These are phyloP conservation scores for Stemphylium vesicarium DNA, from an alignment of 2,329 filamentous ascomycete genomes.

Conservation along the genomic window DNA sequence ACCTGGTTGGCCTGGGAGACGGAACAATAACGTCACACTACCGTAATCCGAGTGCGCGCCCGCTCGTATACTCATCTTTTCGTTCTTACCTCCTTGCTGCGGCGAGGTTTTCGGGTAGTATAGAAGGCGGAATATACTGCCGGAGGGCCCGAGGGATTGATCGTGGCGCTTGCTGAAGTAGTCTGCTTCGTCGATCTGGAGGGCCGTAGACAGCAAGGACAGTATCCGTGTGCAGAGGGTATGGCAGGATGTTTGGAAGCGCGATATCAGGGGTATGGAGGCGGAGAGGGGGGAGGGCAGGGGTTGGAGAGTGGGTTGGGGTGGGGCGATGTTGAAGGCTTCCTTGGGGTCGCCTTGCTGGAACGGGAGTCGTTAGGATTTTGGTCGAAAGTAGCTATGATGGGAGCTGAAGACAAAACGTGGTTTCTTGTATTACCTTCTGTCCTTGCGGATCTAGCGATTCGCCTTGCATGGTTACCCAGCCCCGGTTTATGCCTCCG, in stretches of 20 bases:
- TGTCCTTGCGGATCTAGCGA: conserved; percentile 85
- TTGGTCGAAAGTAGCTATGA: too few species aligned
- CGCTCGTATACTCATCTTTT: conserved; percentile 72
- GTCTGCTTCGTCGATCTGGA: conserved; percentile 60
- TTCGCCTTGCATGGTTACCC: conserved; percentile 87
- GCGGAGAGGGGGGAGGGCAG: conserved; percentile 69
- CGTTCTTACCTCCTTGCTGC: conserved; percentile 25
- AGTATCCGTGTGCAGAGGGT: conserved; percentile 75
- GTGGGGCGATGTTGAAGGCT: conserved; percentile 91
- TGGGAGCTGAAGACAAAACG: too few species aligned
- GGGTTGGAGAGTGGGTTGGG: conserved; percentile 70
- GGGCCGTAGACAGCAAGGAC: conserved; percentile 76
- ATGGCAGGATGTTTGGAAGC: conserved; percentile 75
- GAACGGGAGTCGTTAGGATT: background rate
- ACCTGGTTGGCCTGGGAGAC: conserved; percentile 81
- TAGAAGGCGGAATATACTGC: conserved; percentile 62
- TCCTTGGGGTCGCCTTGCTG: conserved; percentile 79
- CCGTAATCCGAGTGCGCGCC: conserved; percentile 92
- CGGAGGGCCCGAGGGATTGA: conserved; percentile 56
- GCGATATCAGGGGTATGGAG: conserved; percentile 66
- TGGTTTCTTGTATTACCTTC: too few species aligned
- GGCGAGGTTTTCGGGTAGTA: conserved; percentile 50
- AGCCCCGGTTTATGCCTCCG: conserved; percentile 76
- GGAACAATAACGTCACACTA: conserved; percentile 76
- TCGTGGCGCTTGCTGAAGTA: conserved; percentile 71